A percentile compares a stretch with the other conserved stretches of the same genome.
Conservation (phyloP, 2,329 filamentous ascomycete genomes). For the Paecilomyces variotii region DNA sequence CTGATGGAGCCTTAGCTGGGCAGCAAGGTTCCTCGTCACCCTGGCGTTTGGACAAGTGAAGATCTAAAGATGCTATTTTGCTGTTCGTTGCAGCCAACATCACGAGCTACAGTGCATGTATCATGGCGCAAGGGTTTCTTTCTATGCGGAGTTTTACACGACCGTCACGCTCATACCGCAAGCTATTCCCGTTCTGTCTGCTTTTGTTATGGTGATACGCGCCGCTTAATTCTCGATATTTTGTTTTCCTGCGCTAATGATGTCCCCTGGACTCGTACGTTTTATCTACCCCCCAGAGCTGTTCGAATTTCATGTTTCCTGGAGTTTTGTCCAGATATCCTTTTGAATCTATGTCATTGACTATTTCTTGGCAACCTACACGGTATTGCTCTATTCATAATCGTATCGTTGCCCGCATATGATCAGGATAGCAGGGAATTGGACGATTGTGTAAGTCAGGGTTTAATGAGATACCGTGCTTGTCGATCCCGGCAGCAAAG, state of each 20-base stretch:
- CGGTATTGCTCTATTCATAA: neutral
- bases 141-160: neutral
- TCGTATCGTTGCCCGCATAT: neutral
- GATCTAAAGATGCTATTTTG: neutral
- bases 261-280: neutral
- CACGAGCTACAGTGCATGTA: neutral
- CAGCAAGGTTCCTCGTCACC: neutral
- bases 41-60: neutral
- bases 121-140: constrained; percentile 1
- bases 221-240: neutral
- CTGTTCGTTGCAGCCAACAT: neutral
- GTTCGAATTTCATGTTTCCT: neutral
- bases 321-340: neutral
- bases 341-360: neutral
- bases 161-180: neutral
- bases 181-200: neutral
- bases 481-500: neutral
- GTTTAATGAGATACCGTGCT: neutral
- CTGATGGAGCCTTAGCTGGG: neutral
- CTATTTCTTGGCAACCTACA: neutral
- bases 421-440: neutral
- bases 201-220: neutral
- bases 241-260: neutral
- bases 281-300: neutral
- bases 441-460: neutral